Base-by-base conservation (phyloP, 345 rosid species). In the Brassica nigra region DNA sequence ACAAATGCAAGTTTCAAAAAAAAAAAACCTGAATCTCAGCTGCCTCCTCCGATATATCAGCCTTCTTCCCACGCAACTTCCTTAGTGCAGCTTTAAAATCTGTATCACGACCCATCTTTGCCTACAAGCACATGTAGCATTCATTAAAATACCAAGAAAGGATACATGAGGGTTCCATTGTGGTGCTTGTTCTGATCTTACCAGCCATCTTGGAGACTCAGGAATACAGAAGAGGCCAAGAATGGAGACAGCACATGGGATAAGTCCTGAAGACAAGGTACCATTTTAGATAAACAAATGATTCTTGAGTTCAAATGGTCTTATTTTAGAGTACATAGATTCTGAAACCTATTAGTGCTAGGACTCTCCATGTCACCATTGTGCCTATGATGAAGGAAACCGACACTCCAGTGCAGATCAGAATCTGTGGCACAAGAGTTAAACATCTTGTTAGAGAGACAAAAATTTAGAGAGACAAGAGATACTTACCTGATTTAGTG, bases 161-260 rank as follows among this genome's bases (percentile, higher is more conserved):
- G 42, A 66, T 16, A 31, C 52, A 23, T 68, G 9, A 57, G 55
- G 29, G 10, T 16, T 31, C 14, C 9, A 15, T 49, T 16, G 55
- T n/a, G 18, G 55, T 4, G 55, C 15, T 44, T 39, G 28, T 2
- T 37, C 5, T 55, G 70, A 34, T 69, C 79, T 75, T 87, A 92
- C 97, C 87, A 90, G 89, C 97, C 97, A 92, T 86, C 97, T 89
- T 0, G 97, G 96, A 69, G 97, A 92, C 84, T 90, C 97, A 7
- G 94, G 97, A 78, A 90, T 88, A 82, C 85, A 83, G 70, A 89
- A 86, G 78, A 92, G 92, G 57, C 95, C 97, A 16, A 86, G 65
- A 77, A 87, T 55, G 62, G 88, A 84, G 83, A 89, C 80, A 31
- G 83, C 87, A 70, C 97, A 92, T 14, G 95, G 95, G 84, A 92